A percentile compares a stretch with the other conserved stretches of the same genome.
Evolutionary conservation across 805 yeast species (phyloP).

Genomic region (Candida incommunis): DNA sequence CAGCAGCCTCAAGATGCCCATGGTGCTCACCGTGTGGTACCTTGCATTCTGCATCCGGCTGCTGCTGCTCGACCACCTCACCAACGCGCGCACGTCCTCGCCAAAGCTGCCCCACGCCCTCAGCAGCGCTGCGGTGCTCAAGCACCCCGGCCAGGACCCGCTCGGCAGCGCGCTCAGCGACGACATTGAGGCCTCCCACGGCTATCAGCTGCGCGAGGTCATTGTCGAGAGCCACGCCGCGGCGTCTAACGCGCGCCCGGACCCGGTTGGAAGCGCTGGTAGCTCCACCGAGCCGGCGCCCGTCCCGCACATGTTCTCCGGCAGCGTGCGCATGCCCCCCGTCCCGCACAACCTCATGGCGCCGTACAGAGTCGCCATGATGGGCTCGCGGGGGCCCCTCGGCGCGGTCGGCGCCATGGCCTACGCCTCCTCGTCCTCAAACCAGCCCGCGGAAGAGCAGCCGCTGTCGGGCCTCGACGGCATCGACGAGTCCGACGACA

Average conservation of each 20-base stretch:
- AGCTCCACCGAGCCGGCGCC: neutral
- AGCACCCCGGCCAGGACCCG: neutral
- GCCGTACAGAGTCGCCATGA: neutral
- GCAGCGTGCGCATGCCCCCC: neutral
- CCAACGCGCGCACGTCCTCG: neutral
- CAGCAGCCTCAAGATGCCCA: neutral
- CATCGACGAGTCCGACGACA: neutral
- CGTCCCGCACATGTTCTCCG: neutral
- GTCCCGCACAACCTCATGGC: neutral
- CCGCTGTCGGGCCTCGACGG: neutral
- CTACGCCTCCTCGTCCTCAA: neutral
- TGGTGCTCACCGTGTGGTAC: neutral
- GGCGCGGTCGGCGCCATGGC: neutral
- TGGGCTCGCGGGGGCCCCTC: neutral
- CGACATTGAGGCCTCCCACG: neutral
- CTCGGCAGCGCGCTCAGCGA: neutral
- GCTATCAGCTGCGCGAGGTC: slow-evolving; percentile 1
- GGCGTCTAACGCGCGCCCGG: neutral
- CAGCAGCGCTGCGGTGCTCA: neutral
- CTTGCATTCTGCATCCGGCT: neutral
- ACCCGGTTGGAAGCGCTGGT: neutral
- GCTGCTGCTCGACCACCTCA: neutral
- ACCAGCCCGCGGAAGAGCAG: neutral
- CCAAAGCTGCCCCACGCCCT: neutral
- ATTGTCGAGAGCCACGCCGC: neutral